phyloP scores from a whole-genome alignment of 352 stramenopile species.

The Phytophthora melonis region DNA sequence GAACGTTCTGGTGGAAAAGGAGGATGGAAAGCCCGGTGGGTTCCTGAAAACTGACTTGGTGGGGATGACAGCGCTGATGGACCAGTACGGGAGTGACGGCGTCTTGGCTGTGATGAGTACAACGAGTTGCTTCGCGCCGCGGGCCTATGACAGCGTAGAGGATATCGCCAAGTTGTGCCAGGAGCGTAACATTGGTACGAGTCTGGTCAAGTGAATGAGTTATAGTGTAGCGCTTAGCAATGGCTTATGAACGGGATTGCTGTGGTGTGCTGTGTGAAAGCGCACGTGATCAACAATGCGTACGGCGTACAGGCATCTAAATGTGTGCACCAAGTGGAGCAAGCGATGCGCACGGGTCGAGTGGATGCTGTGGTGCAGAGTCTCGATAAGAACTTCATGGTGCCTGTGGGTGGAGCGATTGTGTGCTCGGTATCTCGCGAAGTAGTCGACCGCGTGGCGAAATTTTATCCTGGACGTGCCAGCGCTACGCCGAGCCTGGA shows the following conservation, averaged over 20 bases:
- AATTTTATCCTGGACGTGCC: constrained; percentile 97
- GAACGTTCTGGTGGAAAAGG: constrained; percentile 72
- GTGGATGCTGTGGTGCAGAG: constrained; percentile 98
- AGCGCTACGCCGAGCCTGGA: constrained; percentile 95
- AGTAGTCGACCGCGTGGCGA: constrained; percentile 89
- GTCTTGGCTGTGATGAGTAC: constrained; percentile 97
- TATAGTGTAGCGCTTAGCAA: too few relatives aligned
- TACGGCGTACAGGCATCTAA: constrained; percentile 97
- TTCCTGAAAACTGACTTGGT: constrained; percentile 93
- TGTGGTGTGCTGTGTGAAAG: constrained; percentile 28
- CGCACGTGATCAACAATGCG: constrained; percentile 99
- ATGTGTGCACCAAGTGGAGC: constrained; percentile 94
- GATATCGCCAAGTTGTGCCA: constrained; percentile 92
- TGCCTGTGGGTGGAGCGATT: constrained; percentile 96
- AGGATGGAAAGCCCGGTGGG: constrained; percentile 43
- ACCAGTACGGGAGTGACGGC: constrained; percentile 57
- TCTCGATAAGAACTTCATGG: constrained; percentile 99
- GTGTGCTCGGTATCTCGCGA: constrained; percentile 75
- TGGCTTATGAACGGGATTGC: not conserved
- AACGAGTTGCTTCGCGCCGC: constrained; percentile 98
- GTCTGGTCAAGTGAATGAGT: not conserved
- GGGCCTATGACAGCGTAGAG: constrained; percentile 95
- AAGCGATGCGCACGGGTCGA: constrained; percentile 88
- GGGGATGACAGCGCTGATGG: constrained; percentile 74
- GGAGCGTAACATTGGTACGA: constrained; percentile 66